phyloP scores from a whole-genome alignment of 2,329 filamentous ascomycete species.

The Periconia sp. region DNA sequence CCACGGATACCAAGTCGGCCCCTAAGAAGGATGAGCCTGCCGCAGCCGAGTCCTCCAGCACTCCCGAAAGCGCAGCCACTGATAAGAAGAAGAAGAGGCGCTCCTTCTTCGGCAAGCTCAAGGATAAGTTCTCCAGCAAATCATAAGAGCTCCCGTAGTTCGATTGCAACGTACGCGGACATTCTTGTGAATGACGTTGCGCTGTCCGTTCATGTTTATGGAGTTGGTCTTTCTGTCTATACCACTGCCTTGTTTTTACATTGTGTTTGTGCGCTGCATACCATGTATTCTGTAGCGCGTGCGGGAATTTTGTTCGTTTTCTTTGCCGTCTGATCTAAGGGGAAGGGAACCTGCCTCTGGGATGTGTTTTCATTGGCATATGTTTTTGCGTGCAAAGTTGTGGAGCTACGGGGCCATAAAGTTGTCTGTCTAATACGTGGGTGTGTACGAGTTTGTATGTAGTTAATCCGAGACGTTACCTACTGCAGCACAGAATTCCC shows the following conservation, averaged over 20 bases:
- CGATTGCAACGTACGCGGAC: not conserved
- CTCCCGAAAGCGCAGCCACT: slow-evolving; percentile 39
- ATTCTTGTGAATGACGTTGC: slow-evolving; percentile 11
- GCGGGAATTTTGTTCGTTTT: not conserved
- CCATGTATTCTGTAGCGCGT: slow-evolving; percentile 10
- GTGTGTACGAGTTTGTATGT: too few species aligned
- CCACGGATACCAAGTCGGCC: slow-evolving; percentile 23
- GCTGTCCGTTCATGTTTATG: slow-evolving; percentile 29
- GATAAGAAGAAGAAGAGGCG: slow-evolving; percentile 52
- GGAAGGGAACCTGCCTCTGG: slow-evolving; percentile 11
- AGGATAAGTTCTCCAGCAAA: slow-evolving; percentile 49
- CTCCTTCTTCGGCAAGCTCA: slow-evolving; percentile 52
- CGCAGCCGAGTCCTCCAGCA: slow-evolving; percentile 36
- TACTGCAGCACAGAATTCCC: too few species aligned
- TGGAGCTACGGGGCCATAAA: too few species aligned
- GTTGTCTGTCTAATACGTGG: too few species aligned
- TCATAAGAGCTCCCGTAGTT: slow-evolving; percentile 16
- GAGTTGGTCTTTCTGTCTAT: slow-evolving; percentile 41
- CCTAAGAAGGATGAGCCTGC: slow-evolving; percentile 30
- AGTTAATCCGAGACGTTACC: too few species aligned
- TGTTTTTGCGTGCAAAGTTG: slow-evolving; percentile 3
- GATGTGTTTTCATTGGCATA: slow-evolving; percentile 12
- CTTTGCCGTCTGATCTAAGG: not conserved
- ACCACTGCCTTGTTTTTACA: slow-evolving; percentile 28
- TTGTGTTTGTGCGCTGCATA: slow-evolving; percentile 22